Evolutionary conservation across 73 alveolate species (phyloP).

Genomic region (Effrenium voratum): DNA sequence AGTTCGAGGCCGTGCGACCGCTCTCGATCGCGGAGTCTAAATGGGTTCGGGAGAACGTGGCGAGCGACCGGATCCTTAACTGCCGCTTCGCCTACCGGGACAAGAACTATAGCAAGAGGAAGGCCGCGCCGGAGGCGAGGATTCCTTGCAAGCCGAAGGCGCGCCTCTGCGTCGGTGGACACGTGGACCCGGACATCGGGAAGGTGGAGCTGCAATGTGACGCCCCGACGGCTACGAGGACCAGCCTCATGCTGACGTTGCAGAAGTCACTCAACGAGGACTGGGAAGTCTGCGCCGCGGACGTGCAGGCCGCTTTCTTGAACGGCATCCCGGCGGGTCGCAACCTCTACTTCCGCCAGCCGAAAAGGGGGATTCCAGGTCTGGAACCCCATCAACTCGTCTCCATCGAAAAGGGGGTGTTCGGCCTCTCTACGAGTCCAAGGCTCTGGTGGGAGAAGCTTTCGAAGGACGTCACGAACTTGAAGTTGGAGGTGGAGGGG

Average conservation of each 20-base stretch:
- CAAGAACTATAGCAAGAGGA: neutral
- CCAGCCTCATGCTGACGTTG: neutral
- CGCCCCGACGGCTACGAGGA: neutral
- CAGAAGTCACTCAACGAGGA: neutral
- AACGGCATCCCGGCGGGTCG: constrained; percentile 20
- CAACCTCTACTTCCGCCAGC: neutral
- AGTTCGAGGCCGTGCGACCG: neutral
- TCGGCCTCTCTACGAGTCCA: neutral
- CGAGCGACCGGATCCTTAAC: neutral
- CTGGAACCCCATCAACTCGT: neutral
- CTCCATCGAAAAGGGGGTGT: constrained; percentile 8
- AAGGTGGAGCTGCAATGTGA: too few species aligned
- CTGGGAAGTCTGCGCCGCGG: neutral
- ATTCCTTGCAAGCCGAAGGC: neutral
- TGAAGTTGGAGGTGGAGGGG: neutral
- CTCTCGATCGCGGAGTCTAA: neutral
- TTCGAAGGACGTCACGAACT: neutral
- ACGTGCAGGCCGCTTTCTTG: constrained; percentile 19
- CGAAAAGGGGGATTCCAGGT: neutral
- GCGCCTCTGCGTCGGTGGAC: neutral
- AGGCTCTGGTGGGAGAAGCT: constrained; percentile 14
- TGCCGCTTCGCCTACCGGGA: neutral
- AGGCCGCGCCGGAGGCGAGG: neutral
- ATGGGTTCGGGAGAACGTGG: neutral
- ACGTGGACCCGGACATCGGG: too few species aligned